Evolutionary conservation across 2,329 filamentous ascomycete genomes (phyloP), one percentile per base, ranked within the genome.

Genomic region (Septoria petroselini): DNA sequence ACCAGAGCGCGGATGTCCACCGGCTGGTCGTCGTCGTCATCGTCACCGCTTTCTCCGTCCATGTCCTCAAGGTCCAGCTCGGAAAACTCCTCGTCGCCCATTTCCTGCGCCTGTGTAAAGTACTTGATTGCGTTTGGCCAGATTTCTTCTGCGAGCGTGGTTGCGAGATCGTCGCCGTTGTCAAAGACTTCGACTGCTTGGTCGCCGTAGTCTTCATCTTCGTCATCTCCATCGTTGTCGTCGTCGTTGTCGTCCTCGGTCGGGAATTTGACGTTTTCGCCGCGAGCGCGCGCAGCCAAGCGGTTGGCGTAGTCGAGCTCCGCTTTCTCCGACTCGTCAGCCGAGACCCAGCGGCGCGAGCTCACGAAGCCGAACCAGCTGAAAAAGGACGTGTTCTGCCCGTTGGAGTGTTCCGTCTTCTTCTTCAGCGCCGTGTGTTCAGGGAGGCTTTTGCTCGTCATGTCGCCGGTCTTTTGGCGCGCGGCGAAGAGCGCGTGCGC

Each of bases 101-200:
- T 82, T 38, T 88, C 86, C 72, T 87, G 79, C 45, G 79, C 84
- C 82, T 67, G 60, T n/a, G 66, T 86, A 73, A 93, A 97, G 73
- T 93, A 94, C 70, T 87, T 88, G 69, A 95, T 84, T 50, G 91
- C 91, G 56, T 83, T 82, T 40, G 88, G 87, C 84, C 86, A 96
- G 44, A 97, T 74, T 61, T 97, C 91, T 66, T 97, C 91, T 7
- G 86, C 82, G 60, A 97, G 76, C 53, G 83, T 78, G 55, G 89
- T 78, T 31, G 90, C 91, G 40, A 97, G 70, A 54, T 91, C 86
- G 60, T 94, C 89, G 17, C 88, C 91, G 35, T 83, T 82, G n/a
- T 87, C 85, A 76, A 93, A 95, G 61, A 95, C 85, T 71, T 96
- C 91, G 40, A 85, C 78, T 46, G 84, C 82, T 54, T 84, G 79